phyloP scores from a whole-genome alignment of 116 monocot genomes.

The Dioscorea cayenensis region DNA sequence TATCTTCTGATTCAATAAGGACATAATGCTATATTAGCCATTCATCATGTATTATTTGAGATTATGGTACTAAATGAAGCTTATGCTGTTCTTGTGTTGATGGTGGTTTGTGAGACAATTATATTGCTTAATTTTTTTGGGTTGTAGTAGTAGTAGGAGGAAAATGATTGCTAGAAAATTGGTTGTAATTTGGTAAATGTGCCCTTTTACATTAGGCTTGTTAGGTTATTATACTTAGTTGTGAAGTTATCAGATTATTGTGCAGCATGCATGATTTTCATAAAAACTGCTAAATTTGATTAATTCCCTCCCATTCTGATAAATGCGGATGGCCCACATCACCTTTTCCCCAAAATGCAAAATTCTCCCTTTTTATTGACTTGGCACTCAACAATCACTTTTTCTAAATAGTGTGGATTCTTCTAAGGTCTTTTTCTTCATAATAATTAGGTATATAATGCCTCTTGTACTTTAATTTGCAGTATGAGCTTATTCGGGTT shows the following conservation, averaged over 20 bases:
- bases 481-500: too few species aligned
- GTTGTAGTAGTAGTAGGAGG: not conserved
- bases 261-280: too few species aligned
- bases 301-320: too few species aligned
- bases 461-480: too few species aligned
- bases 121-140: not conserved
- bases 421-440: too few species aligned
- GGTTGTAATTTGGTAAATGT: not conserved
- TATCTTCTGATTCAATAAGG: constrained; percentile 16
- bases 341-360: too few species aligned
- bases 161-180: not conserved
- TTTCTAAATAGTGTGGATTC: too few species aligned
- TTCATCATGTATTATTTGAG: not conserved
- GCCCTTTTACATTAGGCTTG: not conserved
- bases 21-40: constrained; percentile 12
- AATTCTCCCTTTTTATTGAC: too few species aligned
- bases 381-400: too few species aligned
- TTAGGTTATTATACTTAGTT: not conserved
- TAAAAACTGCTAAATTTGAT: too few species aligned
- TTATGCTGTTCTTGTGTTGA: not conserved
- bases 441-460: too few species aligned
- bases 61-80: not conserved
- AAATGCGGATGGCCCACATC: too few species aligned
- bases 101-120: not conserved
- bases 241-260: not conserved